Percentiles rank a stretch among this genome's conserved stretches.
Conservation (phyloP, 495 filamentous ascomycete genomes). For the Niebla homalea region DNA sequence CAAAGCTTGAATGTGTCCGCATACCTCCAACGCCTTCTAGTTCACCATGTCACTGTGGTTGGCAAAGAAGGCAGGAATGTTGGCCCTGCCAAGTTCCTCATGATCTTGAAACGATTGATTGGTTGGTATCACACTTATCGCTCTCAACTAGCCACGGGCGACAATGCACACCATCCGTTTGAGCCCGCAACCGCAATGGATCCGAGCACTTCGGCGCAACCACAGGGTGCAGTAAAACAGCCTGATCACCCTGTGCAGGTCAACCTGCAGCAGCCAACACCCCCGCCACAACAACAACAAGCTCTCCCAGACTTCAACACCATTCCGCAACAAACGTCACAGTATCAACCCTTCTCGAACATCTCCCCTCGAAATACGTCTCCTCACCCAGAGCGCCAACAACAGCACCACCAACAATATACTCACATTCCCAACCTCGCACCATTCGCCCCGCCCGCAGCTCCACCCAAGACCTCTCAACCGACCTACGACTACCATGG, state of each 20-base stretch:
- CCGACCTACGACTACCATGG: background rate
- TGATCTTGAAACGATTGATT: constrained; percentile 60
- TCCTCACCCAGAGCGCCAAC: background rate
- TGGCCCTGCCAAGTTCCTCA: constrained; percentile 57
- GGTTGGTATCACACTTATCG: constrained; percentile 46
- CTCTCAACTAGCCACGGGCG: background rate
- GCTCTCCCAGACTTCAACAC: background rate
- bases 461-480: background rate
- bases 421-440: background rate
- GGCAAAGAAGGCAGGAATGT: constrained; percentile 1
- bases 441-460: background rate
- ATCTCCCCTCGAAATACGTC: background rate
- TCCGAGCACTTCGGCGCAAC: too few relatives aligned
- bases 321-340: background rate
- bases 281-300: background rate
- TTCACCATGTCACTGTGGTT: constrained; percentile 9
- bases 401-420: background rate
- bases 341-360: background rate
- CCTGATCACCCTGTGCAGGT: background rate
- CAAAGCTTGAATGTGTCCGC: constrained; percentile 18
- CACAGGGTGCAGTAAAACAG: too few relatives aligned
- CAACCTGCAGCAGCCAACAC: background rate
- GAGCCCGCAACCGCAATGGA: background rate
- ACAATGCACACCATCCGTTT: background rate
- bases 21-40: constrained; percentile 19